Evolutionary conservation across 345 rosid species (phyloP), one percentile per base, ranked within the genome.

Genomic region (Acer negundo): DNA sequence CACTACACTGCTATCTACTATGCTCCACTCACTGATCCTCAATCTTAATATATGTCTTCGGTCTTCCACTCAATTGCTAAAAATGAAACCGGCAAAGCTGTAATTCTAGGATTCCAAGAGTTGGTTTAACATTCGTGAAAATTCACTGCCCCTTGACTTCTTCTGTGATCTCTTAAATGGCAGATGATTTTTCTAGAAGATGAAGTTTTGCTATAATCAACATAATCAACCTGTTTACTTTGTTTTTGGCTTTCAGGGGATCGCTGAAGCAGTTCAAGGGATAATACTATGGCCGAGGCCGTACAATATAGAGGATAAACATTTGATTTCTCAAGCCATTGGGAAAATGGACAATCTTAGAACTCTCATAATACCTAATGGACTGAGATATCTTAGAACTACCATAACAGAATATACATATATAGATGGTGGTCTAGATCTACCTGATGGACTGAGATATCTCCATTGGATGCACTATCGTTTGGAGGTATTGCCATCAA

Each of bases 301-400:
- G n/a, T n/a, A 26, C 28, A 1, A 26, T 26, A 0, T 0, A 2
- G 28, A 26, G 28, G 28, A 26, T 26, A 26, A 1, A 26, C 28
- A 26, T 26, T 26, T 26, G 28, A 26, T 26, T 47, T 49, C 55
- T 49, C 17, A 49, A 49, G 17, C 1, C 0, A 2, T 49, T 49
- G 3, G 3, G 55, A 49, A 49, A 49, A 49, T 49, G 55, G 2
- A 6, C 9, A 16, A 58, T 58, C 20, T 17, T 20, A 58, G 23
- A 58, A 17, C 7, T 58, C 23, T 17, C 20, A 17, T 7, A 58
- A 17, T 56, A n/a, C 58, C 75, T 19, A 3, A 16, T 68, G 75
- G 38, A 26, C 42, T 79, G 2, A 51, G 72, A 16, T 62, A 19
- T 75, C 70, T 80, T n/a, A n/a, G n/a, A n/a, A n/a, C n/a, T n/a